Evolutionary conservation across 2,329 filamentous ascomycete species (phyloP).

Genomic region (Fusarium pininemorale): DNA sequence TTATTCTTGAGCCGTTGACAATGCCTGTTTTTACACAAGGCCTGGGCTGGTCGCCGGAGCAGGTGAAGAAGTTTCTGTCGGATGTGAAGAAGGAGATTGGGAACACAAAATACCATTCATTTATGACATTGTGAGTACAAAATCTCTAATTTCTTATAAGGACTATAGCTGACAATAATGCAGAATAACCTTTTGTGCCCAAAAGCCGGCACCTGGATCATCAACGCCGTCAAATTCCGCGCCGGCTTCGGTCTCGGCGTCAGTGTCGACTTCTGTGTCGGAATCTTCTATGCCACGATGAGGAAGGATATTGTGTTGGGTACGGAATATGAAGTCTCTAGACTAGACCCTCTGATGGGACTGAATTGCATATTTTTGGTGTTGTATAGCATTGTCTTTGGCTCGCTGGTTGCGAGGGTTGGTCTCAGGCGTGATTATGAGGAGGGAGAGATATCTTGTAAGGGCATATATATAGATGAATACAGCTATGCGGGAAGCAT

Average conservation of each 20-base stretch:
- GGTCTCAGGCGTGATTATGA: not conserved
- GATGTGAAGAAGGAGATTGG: slow-evolving; percentile 35
- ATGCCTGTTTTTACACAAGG: slow-evolving; percentile 36
- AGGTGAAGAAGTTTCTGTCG: slow-evolving; percentile 24
- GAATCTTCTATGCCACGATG: slow-evolving; percentile 6
- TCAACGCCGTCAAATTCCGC: slow-evolving; percentile 15
- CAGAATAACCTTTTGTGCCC: slow-evolving; percentile 31
- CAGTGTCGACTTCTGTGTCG: slow-evolving; percentile 24
- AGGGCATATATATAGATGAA: not conserved
- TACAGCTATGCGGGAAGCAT: not conserved
- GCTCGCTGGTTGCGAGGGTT: not conserved
- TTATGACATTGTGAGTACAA: slow-evolving; percentile 37
- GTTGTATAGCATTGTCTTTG: not conserved
- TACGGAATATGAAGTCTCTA: not conserved
- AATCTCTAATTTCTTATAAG: not conserved
- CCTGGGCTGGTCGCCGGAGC: slow-evolving; percentile 31
- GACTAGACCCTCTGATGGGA: not conserved
- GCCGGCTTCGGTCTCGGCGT: slow-evolving; percentile 18
- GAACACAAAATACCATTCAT: slow-evolving; percentile 37
- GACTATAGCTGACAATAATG: not conserved
- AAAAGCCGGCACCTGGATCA: slow-evolving; percentile 24
- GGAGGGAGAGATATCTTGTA: not conserved
- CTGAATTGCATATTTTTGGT: not conserved
- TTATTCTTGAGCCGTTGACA: slow-evolving; percentile 33
- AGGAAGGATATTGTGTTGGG: not conserved